Evolutionary conservation across 176 grass and related monocot genomes (phyloP), one percentile per base, ranked within the genome.

Genomic region (Cenchrus purpureus): DNA sequence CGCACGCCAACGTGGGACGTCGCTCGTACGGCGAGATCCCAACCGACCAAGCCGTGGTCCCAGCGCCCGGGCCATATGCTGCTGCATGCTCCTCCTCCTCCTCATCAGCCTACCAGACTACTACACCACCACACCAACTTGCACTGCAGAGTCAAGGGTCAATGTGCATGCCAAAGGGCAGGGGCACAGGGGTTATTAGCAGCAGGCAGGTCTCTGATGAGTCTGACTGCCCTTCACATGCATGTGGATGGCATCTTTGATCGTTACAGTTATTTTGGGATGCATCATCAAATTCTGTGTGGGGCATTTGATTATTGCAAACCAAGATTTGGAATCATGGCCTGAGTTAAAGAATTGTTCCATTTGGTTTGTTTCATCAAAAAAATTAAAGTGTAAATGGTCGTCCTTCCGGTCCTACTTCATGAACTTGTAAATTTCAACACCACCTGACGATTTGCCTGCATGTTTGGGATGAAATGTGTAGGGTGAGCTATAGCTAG

Each of bases 1-100:
- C 46, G 80, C 84, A 87, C 54, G 49, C n/a, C 32, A 91, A 91
- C 89, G 89, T 91, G 89, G 89, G 84, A 55, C 80, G 85, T 87
- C 74, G 59, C 73, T 79, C 79, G 45, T 65, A 79, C 60, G 45
- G 53, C 68, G 67, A 83, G 80, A 86, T 86, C 85, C 75, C 40
- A 61, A 91, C 89, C 85, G 89, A 87, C 89, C 85, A 90, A 40
- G 32, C 34, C 51, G 75, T 80, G 89, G 88, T 74, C 74, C 54
- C 59, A 20, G 32, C 52, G 59, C 59, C 59, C 51, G 37, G 37
- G 37, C 74, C 65, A 46, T 72, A 56, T 78, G 58, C n/a, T 29
- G 0, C 65, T 22, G 8, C 7, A 6, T 5, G 32, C 14, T 69
- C 66, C 17, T 1, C 4, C 20, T 40, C 28, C 1, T 37, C 20